Conservation (phyloP, 257 asterid genomes). For the Plantago major region DNA sequence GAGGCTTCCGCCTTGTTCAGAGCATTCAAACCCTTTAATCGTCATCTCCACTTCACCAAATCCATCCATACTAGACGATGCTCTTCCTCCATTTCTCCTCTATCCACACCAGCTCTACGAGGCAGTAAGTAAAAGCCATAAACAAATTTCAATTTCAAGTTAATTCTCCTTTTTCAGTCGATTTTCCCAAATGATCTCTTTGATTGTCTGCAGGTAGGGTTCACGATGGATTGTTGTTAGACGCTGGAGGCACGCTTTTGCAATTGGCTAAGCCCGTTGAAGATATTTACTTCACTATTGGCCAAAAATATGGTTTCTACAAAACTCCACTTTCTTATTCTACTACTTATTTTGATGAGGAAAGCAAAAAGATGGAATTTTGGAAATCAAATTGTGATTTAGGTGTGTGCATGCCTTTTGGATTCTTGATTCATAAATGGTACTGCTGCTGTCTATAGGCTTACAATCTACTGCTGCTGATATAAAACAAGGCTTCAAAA, state of each 20-base stretch:
- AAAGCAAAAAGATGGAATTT: slow-evolving; percentile 7
- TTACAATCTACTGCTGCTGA: slow-evolving; percentile 54
- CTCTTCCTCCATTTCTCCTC: slow-evolving; percentile 31
- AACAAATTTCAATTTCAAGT: neutral
- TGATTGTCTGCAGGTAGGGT: slow-evolving; percentile 37
- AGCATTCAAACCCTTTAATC: slow-evolving; percentile 52
- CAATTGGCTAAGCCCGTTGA: slow-evolving; percentile 82
- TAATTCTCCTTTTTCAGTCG: neutral
- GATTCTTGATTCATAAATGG: slow-evolving; percentile 7
- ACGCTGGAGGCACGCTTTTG: slow-evolving; percentile 92
- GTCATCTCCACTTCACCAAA: slow-evolving; percentile 21
- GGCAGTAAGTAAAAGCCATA: slow-evolving; percentile 20
- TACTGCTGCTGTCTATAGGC: slow-evolving; percentile 42
- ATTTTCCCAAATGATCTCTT: neutral
- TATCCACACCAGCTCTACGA: slow-evolving; percentile 30
- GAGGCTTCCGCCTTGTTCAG: slow-evolving; percentile 48
- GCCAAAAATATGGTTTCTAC: slow-evolving; percentile 66
- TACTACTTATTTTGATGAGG: neutral
- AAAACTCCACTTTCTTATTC: neutral
- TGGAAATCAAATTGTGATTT: neutral
- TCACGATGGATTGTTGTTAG: slow-evolving; percentile 73
- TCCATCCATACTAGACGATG: slow-evolving; percentile 33
- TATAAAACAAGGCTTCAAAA: slow-evolving; percentile 81
- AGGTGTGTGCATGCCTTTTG: neutral
- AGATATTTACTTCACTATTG: slow-evolving; percentile 59